Evolutionary conservation across 208 protist genomes (phyloP).

Genomic region (Crithidia mellificae): DNA sequence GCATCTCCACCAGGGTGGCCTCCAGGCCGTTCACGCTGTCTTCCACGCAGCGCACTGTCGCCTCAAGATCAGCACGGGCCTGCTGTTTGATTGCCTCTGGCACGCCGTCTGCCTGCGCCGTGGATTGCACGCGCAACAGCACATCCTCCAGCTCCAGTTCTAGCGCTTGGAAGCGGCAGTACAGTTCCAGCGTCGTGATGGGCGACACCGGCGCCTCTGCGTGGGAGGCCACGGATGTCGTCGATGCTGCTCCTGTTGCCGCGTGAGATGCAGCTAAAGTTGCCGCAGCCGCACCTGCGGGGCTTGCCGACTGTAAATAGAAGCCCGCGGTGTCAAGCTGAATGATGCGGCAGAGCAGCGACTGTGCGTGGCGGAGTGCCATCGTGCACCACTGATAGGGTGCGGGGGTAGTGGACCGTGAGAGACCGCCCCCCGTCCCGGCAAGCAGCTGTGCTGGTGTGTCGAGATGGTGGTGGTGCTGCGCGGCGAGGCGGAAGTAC

Average conservation of each 20-base stretch:
- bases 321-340: conserved; percentile 37
- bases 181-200: conserved; percentile 36
- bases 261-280: no score
- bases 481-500: not conserved
- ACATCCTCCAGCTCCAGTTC: conserved; percentile 51
- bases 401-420: not conserved
- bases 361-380: conserved; percentile 46
- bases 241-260: no score
- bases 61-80: conserved; percentile 12
- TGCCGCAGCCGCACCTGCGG: not conserved
- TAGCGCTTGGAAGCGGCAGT: conserved; percentile 41
- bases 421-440: not conserved
- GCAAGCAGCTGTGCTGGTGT: conserved; percentile 13
- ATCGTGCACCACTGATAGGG: conserved; percentile 23
- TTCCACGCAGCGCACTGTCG: conserved; percentile 12
- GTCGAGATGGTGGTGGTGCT: no score
- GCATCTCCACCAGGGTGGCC: conserved; percentile 39
- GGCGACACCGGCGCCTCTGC: not conserved
- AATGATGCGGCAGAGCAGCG: conserved; percentile 56
- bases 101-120: conserved; percentile 7
- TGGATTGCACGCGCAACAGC: conserved; percentile 9
- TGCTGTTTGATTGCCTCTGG: conserved; percentile 16
- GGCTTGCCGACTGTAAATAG: conserved; percentile 26
- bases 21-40: conserved; percentile 40
- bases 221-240: no score